Evolutionary conservation across 2,329 filamentous ascomycete species (phyloP), one percentile per base, ranked within the genome.

Genomic region (Aspergillus tamarii): DNA sequence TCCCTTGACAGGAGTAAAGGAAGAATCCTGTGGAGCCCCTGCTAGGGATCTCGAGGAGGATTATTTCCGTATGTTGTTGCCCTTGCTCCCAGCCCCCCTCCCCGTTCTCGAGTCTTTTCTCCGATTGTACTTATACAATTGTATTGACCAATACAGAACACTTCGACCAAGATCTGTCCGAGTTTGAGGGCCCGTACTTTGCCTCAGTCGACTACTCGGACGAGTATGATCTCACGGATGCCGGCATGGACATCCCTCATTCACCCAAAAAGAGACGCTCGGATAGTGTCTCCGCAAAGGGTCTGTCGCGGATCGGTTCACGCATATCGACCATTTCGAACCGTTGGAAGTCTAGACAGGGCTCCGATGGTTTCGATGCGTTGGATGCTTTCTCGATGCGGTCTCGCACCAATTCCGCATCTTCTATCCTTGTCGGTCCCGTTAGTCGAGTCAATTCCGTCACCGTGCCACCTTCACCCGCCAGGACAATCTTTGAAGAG

Each of bases 1-100:
- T 64, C 85, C 84, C 59, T 83, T 97, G 66, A 91, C 92, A 19
- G 91, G 95, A 72, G 91, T 97, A 23, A 87, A 93, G 72, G 94
- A 97, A 77, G 93, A 96, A 72, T 89, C 91, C 2, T 80, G 88
- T 48, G 91, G 94, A 75, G 86, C 85, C 60, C 91, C 84, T 64
- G 82, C 84, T 63, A 77, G 82, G 54, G 75, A 84, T 55, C 76
- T 84, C 32, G 82, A 85, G 64, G 80, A 84, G 71, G 84, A 88
- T 72, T 94, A 91, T 77, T 85, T 92, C 72, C 93, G 92, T 94
- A 88, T 80, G 90, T 88, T 52, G 48, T 62, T 34, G 19, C 66
- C 63, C 66, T 57, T 61, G 58, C 61, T 64, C 60, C 59, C 62
- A 66, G 64, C 59, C 62, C 65, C 58, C 55, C 59, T 61, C 65